Base-by-base conservation (phyloP, 139 green algal species). In the Volvox reticuliferus region DNA sequence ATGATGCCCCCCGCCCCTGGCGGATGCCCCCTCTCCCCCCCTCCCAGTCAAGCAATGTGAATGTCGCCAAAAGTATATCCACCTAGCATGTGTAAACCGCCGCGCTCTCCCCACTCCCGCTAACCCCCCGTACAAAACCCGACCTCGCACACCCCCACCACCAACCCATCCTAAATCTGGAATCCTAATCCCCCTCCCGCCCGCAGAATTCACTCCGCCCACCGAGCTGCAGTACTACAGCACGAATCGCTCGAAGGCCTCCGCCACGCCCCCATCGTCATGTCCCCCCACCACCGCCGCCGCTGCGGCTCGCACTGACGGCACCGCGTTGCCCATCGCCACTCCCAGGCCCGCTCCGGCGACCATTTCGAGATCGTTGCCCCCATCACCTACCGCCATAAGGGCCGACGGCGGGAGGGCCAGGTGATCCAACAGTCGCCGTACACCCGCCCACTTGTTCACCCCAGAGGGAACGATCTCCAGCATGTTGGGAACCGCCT, bases 291-390 rank as follows among this genome's bases (percentile, higher is more conserved):
- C 96, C 24, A 98, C 94, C 17, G 92, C 92, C 14, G 91, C 88
- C 17, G 95, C 93, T 6, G 95, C 97, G 0, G 37, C 94, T 62
- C 96, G 95, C 19, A 98, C 97, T 65, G 89, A 75, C 36, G 69
- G 87, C 30, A 98, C 96, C 12, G 97, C 98, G 84, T 99, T 99
- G 35, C 94, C 97, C 97, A 99, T 99, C 2, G 98, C 98, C n/a
- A 99, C 94, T 1, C 98, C 98, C 20, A 98, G 35, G 6, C 98
- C 98, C n/a, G 87, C 87, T 77, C 91, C 87, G 16, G 90, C 30
- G 22, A 99, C 90, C 93, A 99, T 96, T 26, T 97, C 93, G 67
- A 98, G 90, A 84, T 99, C 98, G 91, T 99, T 99, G 80, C 95
- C 92, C 21, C 98, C 98, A 90, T 99, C 98, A 0, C 98, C 98